Conservation (phyloP, 106 monocot genomes). For the Allium cepa region DNA sequence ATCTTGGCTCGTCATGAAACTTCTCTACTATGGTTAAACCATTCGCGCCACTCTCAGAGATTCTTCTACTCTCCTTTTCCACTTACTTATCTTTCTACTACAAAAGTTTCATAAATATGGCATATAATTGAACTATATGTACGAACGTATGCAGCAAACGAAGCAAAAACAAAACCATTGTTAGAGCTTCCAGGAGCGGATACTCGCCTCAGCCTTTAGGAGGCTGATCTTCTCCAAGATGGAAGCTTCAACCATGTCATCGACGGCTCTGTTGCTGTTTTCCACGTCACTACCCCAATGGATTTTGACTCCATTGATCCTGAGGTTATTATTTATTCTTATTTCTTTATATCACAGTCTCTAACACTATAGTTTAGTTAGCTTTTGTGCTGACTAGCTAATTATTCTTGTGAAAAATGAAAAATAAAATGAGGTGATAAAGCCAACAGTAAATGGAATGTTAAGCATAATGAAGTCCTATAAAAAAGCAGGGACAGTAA, state of each 20-base stretch:
- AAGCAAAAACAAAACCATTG: background rate
- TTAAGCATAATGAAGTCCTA: slow-evolving; percentile 64
- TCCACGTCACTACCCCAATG: slow-evolving; percentile 32
- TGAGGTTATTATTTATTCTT: slow-evolving; percentile 12
- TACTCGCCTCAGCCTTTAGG: background rate
- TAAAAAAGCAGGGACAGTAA: slow-evolving; percentile 40
- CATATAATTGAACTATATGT: background rate
- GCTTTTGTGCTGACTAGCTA: no score
- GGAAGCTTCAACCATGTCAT: slow-evolving; percentile 35
- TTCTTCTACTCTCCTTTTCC: slow-evolving; percentile 19
- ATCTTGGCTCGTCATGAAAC: slow-evolving; percentile 80
- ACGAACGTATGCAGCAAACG: background rate
- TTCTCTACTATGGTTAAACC: slow-evolving; percentile 47
- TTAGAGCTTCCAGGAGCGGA: background rate
- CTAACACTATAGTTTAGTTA: background rate
- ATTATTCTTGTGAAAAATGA: no score
- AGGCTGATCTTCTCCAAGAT: slow-evolving; percentile 24
- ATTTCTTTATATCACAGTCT: background rate
- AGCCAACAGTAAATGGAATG: slow-evolving; percentile 55
- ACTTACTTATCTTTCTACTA: background rate
- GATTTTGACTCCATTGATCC: slow-evolving; percentile 17
- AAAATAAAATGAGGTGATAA: slow-evolving; percentile 70
- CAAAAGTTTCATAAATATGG: background rate
- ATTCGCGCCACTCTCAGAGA: slow-evolving; percentile 62
- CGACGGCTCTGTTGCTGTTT: slow-evolving; percentile 17